Conservation (phyloP, 352 stramenopile species). For the Phytopythium oedochilum region DNA sequence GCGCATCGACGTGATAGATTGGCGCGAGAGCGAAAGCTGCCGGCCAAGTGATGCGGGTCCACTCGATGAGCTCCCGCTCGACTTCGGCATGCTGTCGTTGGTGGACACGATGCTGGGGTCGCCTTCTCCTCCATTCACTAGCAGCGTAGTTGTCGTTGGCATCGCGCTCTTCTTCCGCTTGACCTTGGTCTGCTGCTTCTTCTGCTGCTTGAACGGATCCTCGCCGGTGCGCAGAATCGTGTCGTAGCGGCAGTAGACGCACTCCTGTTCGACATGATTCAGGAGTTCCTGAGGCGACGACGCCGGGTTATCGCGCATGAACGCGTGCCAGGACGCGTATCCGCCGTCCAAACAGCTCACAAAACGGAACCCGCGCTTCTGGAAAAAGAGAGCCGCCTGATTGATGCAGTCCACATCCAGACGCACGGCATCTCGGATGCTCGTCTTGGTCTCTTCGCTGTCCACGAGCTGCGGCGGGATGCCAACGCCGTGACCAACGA, state of each 20-base stretch:
- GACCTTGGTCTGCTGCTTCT: slow-evolving; percentile 24
- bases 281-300: slow-evolving; percentile 63
- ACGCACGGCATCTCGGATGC: slow-evolving; percentile 67
- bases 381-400: slow-evolving; percentile 73
- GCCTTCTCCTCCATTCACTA: slow-evolving; percentile 66
- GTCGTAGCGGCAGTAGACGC: slow-evolving; percentile 78
- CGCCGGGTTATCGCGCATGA: slow-evolving; percentile 58
- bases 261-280: slow-evolving; percentile 61
- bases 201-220: slow-evolving; percentile 54
- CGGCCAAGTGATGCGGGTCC: slow-evolving; percentile 11
- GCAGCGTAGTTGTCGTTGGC: slow-evolving; percentile 63
- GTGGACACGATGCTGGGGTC: slow-evolving; percentile 70
- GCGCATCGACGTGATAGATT: slow-evolving; percentile 45
- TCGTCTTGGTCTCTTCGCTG: slow-evolving; percentile 66
- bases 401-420: slow-evolving; percentile 68
- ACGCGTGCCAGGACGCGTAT: slow-evolving; percentile 82
- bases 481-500: slow-evolving; percentile 68
- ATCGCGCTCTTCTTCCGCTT: slow-evolving; percentile 63
- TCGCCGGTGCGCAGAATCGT: slow-evolving; percentile 62
- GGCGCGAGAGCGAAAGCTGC: slow-evolving; percentile 49
- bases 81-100: slow-evolving; percentile 15
- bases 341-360: slow-evolving; percentile 71
- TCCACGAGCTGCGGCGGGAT: slow-evolving; percentile 55
- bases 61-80: slow-evolving; percentile 12
- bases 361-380: slow-evolving; percentile 82